Conservation (phyloP, 2,329 filamentous ascomycete species). For the Ceratocystis papillata region DNA sequence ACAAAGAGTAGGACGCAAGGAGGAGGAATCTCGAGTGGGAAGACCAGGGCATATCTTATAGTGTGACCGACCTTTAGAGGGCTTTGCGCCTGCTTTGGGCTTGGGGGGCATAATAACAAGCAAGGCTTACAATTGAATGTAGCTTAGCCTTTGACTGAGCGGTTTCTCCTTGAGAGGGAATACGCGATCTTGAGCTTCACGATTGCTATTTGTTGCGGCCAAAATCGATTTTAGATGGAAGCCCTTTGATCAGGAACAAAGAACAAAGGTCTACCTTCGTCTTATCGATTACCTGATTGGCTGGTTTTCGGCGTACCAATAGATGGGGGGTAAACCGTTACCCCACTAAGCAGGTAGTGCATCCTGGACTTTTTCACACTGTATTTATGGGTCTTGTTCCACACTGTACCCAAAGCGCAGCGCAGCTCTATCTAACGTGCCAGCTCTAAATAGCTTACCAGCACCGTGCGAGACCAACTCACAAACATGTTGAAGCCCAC, state of each 20-base stretch:
- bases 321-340: background rate
- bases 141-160: background rate
- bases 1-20: conserved; percentile 5
- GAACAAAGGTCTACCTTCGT: background rate
- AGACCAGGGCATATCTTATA: background rate
- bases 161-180: background rate
- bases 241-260: background rate
- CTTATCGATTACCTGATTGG: conserved; percentile 7
- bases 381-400: background rate
- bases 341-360: background rate
- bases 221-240: background rate
- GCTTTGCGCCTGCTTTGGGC: conserved; percentile 32
- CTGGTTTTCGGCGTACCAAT: background rate
- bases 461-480: background rate
- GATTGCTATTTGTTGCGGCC: background rate
- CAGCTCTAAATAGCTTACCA: background rate
- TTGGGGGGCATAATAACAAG: conserved; percentile 32
- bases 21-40: background rate
- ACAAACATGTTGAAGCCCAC: too few species aligned
- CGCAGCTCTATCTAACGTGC: background rate
- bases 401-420: too few species aligned
- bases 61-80: conserved; percentile 26
- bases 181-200: background rate
- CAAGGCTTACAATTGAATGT: conserved; percentile 8
- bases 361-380: background rate